phyloP scores from a whole-genome alignment of 2,329 filamentous ascomycete genomes.

The Fusarium verticillioides region DNA sequence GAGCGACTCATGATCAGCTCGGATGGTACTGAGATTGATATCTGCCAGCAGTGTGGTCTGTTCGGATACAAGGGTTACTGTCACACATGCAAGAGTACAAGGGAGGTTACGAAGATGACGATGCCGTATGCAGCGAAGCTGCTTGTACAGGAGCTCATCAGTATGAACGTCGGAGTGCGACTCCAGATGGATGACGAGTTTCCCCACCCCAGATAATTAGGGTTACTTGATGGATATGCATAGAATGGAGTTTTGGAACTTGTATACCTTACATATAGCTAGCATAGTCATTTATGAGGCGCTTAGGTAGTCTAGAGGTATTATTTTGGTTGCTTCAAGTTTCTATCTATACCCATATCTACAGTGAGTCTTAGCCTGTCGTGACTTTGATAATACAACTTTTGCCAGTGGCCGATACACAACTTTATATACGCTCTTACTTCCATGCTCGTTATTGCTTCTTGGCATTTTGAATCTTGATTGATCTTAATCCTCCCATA shows the following conservation, averaged over 20 bases:
- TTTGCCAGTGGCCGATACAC: background rate
- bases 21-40: conserved; percentile 89
- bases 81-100: conserved; percentile 87
- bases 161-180: conserved; percentile 97
- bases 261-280: conserved; percentile 34
- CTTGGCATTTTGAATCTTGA: conserved; percentile 30
- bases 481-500: conserved; percentile 67
- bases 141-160: conserved; percentile 93
- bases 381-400: background rate
- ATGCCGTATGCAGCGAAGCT: conserved; percentile 98
- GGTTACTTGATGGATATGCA: conserved; percentile 10
- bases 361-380: background rate
- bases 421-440: background rate
- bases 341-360: conserved; percentile 2
- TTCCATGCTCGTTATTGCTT: background rate
- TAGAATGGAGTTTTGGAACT: conserved; percentile 33
- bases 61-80: conserved; percentile 98
- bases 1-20: conserved; percentile 95
- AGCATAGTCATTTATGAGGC: conserved; percentile 25
- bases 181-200: conserved; percentile 96
- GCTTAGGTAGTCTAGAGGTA: conserved; percentile 17
- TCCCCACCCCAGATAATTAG: conserved; percentile 66
- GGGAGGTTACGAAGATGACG: conserved; percentile 88
- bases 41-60: conserved; percentile 92
- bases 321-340: conserved; percentile 13